A percentile compares a stretch with the other conserved stretches of the same genome.
Conservation (phyloP, 2,329 filamentous ascomycete genomes). For the Penicillium sp. region DNA sequence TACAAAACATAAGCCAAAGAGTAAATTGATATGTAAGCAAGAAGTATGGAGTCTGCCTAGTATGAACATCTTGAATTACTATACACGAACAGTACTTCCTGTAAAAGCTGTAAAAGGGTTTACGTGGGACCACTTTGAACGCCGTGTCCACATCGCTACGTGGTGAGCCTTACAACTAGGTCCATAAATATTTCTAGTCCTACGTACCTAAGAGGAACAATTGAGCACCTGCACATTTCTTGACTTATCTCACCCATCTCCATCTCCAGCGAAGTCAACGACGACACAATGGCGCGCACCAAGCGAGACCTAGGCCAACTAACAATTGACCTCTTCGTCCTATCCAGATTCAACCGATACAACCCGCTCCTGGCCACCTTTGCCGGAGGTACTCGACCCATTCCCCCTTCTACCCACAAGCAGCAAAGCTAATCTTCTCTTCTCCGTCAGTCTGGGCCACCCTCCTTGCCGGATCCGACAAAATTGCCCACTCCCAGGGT, state of each 20-base stretch:
- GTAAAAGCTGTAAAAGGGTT: neutral
- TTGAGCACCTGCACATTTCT: neutral
- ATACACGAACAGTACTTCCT: neutral
- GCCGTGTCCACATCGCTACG: neutral
- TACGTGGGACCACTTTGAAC: too few species aligned
- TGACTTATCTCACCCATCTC: neutral
- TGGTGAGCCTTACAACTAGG: neutral
- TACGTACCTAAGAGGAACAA: neutral
- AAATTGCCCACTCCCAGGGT: neutral
- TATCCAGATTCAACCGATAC: conserved; percentile 15
- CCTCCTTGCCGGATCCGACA: conserved; percentile 5
- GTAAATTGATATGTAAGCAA: neutral
- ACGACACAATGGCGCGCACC: neutral
- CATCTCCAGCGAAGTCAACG: neutral
- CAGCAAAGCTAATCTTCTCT: neutral
- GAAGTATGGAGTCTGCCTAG: neutral
- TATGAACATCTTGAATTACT: neutral
- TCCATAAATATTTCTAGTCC: neutral
- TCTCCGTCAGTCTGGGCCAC: conserved; percentile 9
- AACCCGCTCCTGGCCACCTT: conserved; percentile 14
- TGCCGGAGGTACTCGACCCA: conserved; percentile 2
- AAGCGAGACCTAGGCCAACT: neutral
- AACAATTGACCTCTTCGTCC: conserved; percentile 5
- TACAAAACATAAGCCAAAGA: neutral
- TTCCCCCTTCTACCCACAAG: neutral